Base-by-base conservation (phyloP, 768 basidiomycete species). In the Suillus cothurnatus region DNA sequence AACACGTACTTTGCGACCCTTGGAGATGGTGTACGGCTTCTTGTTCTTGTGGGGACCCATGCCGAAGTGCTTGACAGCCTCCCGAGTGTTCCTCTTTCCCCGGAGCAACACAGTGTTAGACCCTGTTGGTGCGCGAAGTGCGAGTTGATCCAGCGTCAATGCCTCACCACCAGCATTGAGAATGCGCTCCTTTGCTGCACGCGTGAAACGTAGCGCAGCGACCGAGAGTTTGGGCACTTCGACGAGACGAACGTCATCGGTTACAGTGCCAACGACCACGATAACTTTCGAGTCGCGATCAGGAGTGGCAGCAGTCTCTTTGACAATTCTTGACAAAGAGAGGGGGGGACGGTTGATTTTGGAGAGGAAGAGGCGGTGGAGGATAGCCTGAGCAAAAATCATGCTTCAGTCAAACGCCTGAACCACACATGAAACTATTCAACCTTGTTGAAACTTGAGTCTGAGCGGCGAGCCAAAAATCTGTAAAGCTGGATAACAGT, bases 11-110 rank as follows among this genome's bases (percentile, higher is more conserved):
- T 97, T 98, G 88, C 96, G 93, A 68, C 97, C 97, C 85, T 97
- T 97, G 77, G 94, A 95, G 74, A 83, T 85, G 56, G 95, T 93
- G 84, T 95, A 92, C 57, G 97, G 97, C 84, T 96, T 97, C 87
- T 97, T 98, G 90, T 97, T 85, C 83, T 98, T 94, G 90, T 96
- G 94, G 64, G 95, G 95, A 82, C 90, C 94, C 93, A 94, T 94
- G 81, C 97, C 97, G 79, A 98, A 98, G 87, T 99, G 97, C 80
- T 94, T 95, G 84, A 92, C 88, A 60, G 95, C 93, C 81, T 99
- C 97, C 69, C 97, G 89, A 65, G 92, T 85, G 79, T 89, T 97
- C 87, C 90, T 90, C 82, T 92, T 90, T 71, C 97, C 97, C 68
- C 97, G 86, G 72, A 99, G 83, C 72, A 99, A 82, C 68, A 99